Base-by-base conservation (phyloP, 2,329 filamentous ascomycete species). In the Ambrosiella xylebori region DNA sequence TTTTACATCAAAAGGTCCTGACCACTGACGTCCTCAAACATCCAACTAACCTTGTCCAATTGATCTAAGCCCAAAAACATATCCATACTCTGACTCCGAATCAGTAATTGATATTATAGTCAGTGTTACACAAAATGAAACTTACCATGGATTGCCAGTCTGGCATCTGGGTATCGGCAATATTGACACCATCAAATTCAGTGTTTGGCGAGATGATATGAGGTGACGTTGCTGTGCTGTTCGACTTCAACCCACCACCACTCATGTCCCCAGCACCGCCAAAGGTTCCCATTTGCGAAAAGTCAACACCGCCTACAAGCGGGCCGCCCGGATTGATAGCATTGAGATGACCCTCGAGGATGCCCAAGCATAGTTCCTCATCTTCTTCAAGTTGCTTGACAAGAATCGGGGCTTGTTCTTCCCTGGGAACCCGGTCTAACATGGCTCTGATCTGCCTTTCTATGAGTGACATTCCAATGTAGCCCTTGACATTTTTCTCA, bases 401-500 rank as follows among this genome's bases (percentile, higher is more conserved):
- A 2, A 77, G 62, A 0, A 65, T 38, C 2, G 62, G 45, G 0
- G 68, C 54, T 0, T 74, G 39, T 6, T 73, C 69, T 0, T 71
- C 65, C 5, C 67, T 67, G 0, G 60, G 60, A 0, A 70, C 9
- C 0, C 74, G 71, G 2, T 63, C 64, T 59, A 69, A 65, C 1
- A 76, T 64, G 0, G 67, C 72, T 2, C 74, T 67, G 0, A 79
- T 66, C 49, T 78, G 70, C 0, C 70, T 68, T 4, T 63, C 62
- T 0, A 76, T 62, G 11, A 73, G 63, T 7, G 64, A 64, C 1
- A 67, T 61, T 11, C 79, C 68, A 15, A 81, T 54, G 45, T 74
- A 73, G 0, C 74, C 74, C 61, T 80, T 81, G 17, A 75, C 66
- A 57, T 80, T 81, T 0, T 76, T 79, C 65, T 80, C 76, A 1